Evolutionary conservation across 352 stramenopile genomes (phyloP).

Genomic region (Phytophthora parvispora): DNA sequence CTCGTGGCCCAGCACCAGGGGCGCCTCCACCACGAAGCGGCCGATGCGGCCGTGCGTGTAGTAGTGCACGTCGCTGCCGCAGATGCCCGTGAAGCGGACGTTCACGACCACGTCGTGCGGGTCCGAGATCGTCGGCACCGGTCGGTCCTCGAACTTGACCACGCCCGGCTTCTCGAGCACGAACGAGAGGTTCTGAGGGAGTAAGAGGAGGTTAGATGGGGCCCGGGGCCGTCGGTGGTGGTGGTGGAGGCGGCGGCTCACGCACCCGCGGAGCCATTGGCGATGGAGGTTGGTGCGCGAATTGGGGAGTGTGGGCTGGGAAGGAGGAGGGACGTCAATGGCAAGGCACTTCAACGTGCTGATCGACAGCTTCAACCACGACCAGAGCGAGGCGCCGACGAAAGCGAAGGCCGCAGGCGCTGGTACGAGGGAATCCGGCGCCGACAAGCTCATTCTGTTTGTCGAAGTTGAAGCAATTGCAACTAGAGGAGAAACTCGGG

Average conservation of each 20-base stretch:
- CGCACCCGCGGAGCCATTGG: no score
- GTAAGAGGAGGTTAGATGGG: no score
- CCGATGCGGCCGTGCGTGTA: conserved; percentile 40
- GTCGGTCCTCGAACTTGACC: conserved; percentile 34
- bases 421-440: not conserved
- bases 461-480: not conserved
- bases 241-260: no score
- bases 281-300: no score
- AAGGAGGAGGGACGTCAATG: no score
- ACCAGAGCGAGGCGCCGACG: not conserved
- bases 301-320: no score
- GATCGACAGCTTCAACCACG: no score
- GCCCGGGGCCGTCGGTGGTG: no score
- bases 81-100: conserved; percentile 39
- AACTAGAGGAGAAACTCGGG: not conserved
- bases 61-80: conserved; percentile 38
- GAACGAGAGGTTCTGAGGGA: conserved; percentile 33
- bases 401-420: not conserved
- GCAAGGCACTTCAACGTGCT: no score
- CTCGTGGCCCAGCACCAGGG: conserved; percentile 38
- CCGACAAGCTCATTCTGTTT: not conserved
- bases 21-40: conserved; percentile 33
- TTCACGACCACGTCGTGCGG: conserved; percentile 37
- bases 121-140: conserved; percentile 27
- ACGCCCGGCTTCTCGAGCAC: conserved; percentile 34